Evolutionary conservation across 306 rosid genomes (phyloP).

Genomic region (Vachellia collinsii): DNA sequence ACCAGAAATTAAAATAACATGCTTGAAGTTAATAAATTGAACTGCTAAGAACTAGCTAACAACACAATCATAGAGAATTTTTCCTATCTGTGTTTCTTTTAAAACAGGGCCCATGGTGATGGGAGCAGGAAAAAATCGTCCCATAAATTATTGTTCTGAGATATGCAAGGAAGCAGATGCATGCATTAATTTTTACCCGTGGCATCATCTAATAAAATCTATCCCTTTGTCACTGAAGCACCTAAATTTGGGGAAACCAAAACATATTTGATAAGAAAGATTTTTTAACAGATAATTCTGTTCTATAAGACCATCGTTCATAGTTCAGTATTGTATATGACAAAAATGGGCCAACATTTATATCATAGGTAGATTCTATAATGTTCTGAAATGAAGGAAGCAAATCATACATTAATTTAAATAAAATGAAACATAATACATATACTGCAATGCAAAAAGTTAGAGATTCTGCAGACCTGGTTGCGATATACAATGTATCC

Average conservation of each 20-base stretch:
- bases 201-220: background rate
- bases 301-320: conserved; percentile 15
- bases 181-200: too few relatives aligned
- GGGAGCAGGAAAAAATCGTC: background rate
- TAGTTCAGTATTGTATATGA: background rate
- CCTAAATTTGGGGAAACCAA: background rate
- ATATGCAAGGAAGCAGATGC: too few relatives aligned
- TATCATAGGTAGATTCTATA: background rate
- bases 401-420: background rate
- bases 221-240: background rate
- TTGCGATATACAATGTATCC: conserved; percentile 86
- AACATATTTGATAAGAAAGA: background rate
- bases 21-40: background rate
- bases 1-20: background rate
- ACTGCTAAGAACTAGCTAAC: conserved; percentile 6
- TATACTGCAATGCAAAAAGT: background rate
- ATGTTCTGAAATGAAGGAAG: background rate
- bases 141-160: background rate
- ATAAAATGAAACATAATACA: background rate
- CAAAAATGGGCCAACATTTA: background rate
- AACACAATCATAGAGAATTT: background rate
- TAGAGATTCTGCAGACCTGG: conserved; percentile 62
- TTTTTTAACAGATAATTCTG: background rate
- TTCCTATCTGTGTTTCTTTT: background rate
- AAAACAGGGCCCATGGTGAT: background rate